phyloP scores from a whole-genome alignment of 1,284 basidiomycete genomes.

The Mycosarcoma mackinlayi region DNA sequence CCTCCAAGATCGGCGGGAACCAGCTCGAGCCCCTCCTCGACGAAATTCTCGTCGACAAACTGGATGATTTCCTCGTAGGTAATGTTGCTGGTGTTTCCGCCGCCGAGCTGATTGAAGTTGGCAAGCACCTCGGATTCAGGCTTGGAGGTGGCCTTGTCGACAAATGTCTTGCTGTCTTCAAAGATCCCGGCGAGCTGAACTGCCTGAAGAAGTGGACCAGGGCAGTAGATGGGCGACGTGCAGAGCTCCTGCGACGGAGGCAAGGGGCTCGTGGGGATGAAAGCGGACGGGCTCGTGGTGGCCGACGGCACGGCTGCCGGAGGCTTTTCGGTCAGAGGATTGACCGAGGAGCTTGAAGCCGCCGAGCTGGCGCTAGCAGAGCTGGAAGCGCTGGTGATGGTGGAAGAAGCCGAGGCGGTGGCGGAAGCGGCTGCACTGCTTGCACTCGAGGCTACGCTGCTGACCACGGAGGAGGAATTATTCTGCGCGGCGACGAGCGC shows the following conservation, averaged over 20 bases:
- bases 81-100: slow-evolving; percentile 71
- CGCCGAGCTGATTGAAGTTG: slow-evolving; percentile 76
- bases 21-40: slow-evolving; percentile 85
- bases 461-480: slow-evolving; percentile 9
- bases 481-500: slow-evolving; percentile 36
- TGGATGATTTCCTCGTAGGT: slow-evolving; percentile 71
- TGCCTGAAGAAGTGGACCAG: slow-evolving; percentile 70
- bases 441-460: slow-evolving; percentile 6
- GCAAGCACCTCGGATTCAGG: slow-evolving; percentile 75
- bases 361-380: slow-evolving; percentile 11
- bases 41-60: slow-evolving; percentile 82
- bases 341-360: slow-evolving; percentile 27
- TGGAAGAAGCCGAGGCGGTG: slow-evolving; percentile 15
- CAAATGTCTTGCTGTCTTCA: slow-evolving; percentile 86
- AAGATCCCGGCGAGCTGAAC: slow-evolving; percentile 83
- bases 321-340: slow-evolving; percentile 36
- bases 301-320: slow-evolving; percentile 45
- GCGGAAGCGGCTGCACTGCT: slow-evolving; percentile 19
- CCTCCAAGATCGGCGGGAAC: slow-evolving; percentile 73
- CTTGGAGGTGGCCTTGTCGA: slow-evolving; percentile 73
- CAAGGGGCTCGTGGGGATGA: slow-evolving; percentile 36
- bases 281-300: slow-evolving; percentile 17
- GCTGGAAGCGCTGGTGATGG: slow-evolving; percentile 8
- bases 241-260: slow-evolving; percentile 50
- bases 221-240: slow-evolving; percentile 61